A percentile compares a stretch with the other conserved stretches of the same genome.
phyloP scores from a whole-genome alignment of 805 yeast genomes.

The Sugiyamaella lignohabitans region DNA sequence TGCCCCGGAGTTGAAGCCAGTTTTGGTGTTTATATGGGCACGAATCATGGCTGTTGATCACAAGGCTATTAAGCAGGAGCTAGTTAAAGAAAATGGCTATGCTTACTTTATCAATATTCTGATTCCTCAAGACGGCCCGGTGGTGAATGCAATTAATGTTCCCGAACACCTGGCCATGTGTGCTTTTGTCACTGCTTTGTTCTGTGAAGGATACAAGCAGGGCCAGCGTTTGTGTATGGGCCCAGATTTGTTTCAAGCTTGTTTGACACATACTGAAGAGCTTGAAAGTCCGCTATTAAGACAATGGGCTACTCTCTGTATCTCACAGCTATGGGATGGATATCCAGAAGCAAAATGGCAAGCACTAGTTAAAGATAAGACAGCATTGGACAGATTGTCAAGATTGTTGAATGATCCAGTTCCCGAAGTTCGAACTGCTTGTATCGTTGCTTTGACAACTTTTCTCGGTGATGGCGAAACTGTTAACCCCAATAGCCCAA shows the following conservation, averaged over 20 bases:
- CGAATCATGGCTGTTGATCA: slow-evolving; percentile 94
- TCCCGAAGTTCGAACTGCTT: slow-evolving; percentile 89
- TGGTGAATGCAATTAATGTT: slow-evolving; percentile 37
- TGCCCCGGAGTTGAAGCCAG: slow-evolving; percentile 91
- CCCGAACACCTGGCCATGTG: slow-evolving; percentile 94
- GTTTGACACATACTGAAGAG: slow-evolving; percentile 57
- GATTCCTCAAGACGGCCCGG: slow-evolving; percentile 33
- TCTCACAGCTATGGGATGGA: slow-evolving; percentile 64
- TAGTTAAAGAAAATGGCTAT: slow-evolving; percentile 85
- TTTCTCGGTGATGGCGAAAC: slow-evolving; percentile 42
- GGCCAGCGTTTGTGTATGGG: slow-evolving; percentile 80
- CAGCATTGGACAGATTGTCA: slow-evolving; percentile 50
- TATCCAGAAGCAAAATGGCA: slow-evolving; percentile 59
- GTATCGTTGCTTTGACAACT: slow-evolving; percentile 63
- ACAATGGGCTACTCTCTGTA: slow-evolving; percentile 83
- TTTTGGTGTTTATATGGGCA: slow-evolving; percentile 94
- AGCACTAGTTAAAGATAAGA: slow-evolving; percentile 59
- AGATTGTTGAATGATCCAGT: slow-evolving; percentile 70
- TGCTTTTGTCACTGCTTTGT: slow-evolving; percentile 80
- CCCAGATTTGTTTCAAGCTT: slow-evolving; percentile 60
- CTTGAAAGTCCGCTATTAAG: slow-evolving; percentile 81
- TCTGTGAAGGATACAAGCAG: slow-evolving; percentile 68
- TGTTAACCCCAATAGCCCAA: slow-evolving; percentile 24
- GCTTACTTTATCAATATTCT: slow-evolving; percentile 79
- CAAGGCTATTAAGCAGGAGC: slow-evolving; percentile 82